Base-by-base conservation (phyloP, 371 early-diverging fungal genomes). In the Apophysomyces elegans region DNA sequence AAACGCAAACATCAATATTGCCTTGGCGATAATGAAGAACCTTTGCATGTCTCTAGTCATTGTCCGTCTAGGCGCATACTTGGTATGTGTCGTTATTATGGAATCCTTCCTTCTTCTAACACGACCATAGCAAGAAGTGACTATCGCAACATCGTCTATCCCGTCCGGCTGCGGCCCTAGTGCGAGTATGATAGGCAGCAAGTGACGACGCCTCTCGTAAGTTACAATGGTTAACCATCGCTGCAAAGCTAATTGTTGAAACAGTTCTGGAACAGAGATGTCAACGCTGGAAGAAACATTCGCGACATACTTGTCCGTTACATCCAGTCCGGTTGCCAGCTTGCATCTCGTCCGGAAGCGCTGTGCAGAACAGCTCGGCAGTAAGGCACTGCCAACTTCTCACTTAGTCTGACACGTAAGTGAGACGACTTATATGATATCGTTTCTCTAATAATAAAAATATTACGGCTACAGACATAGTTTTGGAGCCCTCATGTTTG, bases 321-420 rank as follows among this genome's bases (percentile, higher is more conserved):
- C 4, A 50, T 50, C 54, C 18, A 50, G 21, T 50, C 54, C 8
- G 54, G 21, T 18, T 50, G 54, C 21, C 7, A 21, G 21, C 21
- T 21, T 9, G 21, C 54, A 50, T 50, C 54, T 21, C 54, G 54
- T 21, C 54, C 54, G 11, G 54, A n/a, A 50, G 21, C 54, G 21
- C 54, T 50, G 35, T 21, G 35, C 21, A 50, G 54, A 26, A 50
- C 54, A 50, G 54, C 21, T 50, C n/a, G 21, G 54, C n/a, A 21
- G 54, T 21, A 50, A 21, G 54, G 54, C n/a, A 16, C 54, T 21
- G 54, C 54, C 21, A n/a, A 18, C 54, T 50, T 26, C 35, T 21
- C 54, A 50, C 54, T 14, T 12, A 8, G n/a, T 47, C 7, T 18
- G 47, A n/a, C 47, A 47, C n/a, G 47, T 47, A 47, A 47, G 47